Percentiles rank a stretch among this genome's conserved stretches.
phyloP scores from a whole-genome alignment of 2,329 filamentous ascomycete species.

The Pseudofabraea citricarpa region DNA sequence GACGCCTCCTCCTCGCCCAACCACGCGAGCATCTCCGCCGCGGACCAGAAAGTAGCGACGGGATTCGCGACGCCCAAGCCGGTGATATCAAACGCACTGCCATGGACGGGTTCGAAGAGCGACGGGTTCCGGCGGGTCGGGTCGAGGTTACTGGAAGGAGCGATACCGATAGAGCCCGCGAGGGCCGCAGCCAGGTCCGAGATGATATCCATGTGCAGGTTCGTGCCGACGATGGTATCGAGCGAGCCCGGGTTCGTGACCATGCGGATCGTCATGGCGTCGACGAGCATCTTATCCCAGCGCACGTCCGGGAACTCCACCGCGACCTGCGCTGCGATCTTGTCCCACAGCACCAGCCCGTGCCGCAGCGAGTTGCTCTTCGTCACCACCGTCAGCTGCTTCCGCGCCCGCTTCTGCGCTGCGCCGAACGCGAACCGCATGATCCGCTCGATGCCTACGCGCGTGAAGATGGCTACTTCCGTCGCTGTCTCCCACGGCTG shows the following conservation, averaged over 20 bases:
- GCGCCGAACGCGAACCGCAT: constrained; percentile 58
- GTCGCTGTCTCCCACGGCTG: constrained; percentile 54
- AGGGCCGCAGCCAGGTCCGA: constrained; percentile 65
- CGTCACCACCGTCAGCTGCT: constrained; percentile 55
- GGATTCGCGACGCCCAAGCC: constrained; percentile 52
- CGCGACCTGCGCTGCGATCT: constrained; percentile 49
- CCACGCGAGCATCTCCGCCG: constrained; percentile 52
- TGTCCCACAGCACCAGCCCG: constrained; percentile 63
- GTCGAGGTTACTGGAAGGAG: constrained; percentile 63
- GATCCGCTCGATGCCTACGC: constrained; percentile 51
- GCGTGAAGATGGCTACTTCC: constrained; percentile 57
- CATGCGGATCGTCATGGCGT: constrained; percentile 44
- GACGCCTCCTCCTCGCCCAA: constrained; percentile 47
- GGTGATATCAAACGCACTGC: constrained; percentile 51
- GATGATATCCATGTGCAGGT: constrained; percentile 59
- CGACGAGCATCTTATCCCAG: constrained; percentile 60
- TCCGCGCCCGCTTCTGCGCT: constrained; percentile 44
- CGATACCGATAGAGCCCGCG: constrained; percentile 66
- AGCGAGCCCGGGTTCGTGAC: constrained; percentile 49
- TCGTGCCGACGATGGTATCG: constrained; percentile 59
- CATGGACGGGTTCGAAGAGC: constrained; percentile 57
- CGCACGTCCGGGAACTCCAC: constrained; percentile 53
- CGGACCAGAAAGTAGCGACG: constrained; percentile 53
- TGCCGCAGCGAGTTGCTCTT: constrained; percentile 61
- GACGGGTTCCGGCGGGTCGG: constrained; percentile 46